A percentile compares a stretch with the other conserved stretches of the same genome.
Conservation (phyloP, 805 yeast species). For the Trichomonascus vanleenenianus region DNA sequence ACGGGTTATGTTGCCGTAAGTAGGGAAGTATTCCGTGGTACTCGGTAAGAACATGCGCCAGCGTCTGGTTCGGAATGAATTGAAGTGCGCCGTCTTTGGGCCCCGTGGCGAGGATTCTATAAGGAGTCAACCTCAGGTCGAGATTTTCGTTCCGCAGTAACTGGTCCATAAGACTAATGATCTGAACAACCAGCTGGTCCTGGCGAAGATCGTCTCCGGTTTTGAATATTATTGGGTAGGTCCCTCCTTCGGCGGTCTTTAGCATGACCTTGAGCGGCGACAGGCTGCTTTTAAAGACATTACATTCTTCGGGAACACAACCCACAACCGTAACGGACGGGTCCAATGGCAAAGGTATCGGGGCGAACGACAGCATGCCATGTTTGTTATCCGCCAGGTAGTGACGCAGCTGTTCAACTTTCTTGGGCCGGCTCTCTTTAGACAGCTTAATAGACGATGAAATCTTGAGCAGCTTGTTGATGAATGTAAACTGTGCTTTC, state of each 20-base stretch:
- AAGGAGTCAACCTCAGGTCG: constrained; percentile 81
- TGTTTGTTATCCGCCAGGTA: constrained; percentile 42
- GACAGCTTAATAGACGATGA: constrained; percentile 55
- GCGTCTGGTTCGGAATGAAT: constrained; percentile 87
- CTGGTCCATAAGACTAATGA: constrained; percentile 84
- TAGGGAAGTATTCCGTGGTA: constrained; percentile 65
- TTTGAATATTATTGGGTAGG: constrained; percentile 83
- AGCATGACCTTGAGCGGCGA: constrained; percentile 82
- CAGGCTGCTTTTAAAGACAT: constrained; percentile 85
- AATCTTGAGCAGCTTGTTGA: constrained; percentile 54
- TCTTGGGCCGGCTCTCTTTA: constrained; percentile 72
- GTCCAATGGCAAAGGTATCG: constrained; percentile 73
- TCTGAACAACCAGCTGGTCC: constrained; percentile 94
- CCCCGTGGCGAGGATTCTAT: constrained; percentile 83
- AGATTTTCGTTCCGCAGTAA: constrained; percentile 81
- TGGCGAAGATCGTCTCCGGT: constrained; percentile 94
- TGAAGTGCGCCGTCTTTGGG: constrained; percentile 88
- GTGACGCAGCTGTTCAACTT: constrained; percentile 60
- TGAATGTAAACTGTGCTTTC: constrained; percentile 59
- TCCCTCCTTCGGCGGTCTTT: constrained; percentile 42
- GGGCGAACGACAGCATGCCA: constrained; percentile 36
- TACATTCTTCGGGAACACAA: constrained; percentile 66
- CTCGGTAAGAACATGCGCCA: constrained; percentile 67
- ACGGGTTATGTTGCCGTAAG: constrained; percentile 55
- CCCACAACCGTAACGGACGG: constrained; percentile 72